Conservation (phyloP, 139 green algal species). For the Desmodesmus armatus region DNA sequence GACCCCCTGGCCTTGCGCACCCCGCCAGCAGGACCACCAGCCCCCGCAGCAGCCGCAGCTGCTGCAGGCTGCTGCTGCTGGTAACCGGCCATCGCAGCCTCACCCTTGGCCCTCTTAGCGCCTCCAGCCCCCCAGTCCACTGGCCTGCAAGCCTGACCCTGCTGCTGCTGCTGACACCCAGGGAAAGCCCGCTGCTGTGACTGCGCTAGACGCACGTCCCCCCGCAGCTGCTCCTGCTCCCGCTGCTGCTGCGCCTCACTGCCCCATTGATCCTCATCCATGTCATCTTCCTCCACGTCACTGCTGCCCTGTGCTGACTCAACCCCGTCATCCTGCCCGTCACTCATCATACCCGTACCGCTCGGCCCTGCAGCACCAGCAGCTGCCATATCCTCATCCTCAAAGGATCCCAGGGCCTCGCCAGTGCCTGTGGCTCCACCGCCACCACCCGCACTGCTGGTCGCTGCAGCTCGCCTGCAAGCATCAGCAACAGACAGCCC, state of each 20-base stretch:
- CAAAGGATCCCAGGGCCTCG: background rate
- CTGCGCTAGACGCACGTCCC: no score
- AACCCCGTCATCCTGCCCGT: conserved; percentile 11
- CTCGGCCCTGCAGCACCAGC: background rate
- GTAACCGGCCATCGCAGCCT: no score
- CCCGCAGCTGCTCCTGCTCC: background rate
- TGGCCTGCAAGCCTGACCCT: no score
- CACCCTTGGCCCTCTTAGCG: no score
- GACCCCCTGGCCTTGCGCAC: no score
- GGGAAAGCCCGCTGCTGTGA: background rate
- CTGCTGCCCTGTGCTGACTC: conserved; percentile 17
- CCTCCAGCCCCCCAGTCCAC: no score
- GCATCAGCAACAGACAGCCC: background rate
- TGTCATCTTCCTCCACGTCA: background rate
- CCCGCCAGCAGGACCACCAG: no score
- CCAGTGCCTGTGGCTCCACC: background rate
- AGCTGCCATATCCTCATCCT: conserved; percentile 2
- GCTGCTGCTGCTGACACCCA: conserved; percentile 4
- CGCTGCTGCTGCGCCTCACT: background rate
- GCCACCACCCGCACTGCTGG: no score
- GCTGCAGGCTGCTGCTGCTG: conserved; percentile 14
- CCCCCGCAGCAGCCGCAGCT: no score
- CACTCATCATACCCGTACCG: no score
- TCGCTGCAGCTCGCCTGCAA: background rate
- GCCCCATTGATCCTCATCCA: background rate